Evolutionary conservation across 148 eudicot genomes (phyloP).

Genomic region (Arctostaphylos glauca): DNA sequence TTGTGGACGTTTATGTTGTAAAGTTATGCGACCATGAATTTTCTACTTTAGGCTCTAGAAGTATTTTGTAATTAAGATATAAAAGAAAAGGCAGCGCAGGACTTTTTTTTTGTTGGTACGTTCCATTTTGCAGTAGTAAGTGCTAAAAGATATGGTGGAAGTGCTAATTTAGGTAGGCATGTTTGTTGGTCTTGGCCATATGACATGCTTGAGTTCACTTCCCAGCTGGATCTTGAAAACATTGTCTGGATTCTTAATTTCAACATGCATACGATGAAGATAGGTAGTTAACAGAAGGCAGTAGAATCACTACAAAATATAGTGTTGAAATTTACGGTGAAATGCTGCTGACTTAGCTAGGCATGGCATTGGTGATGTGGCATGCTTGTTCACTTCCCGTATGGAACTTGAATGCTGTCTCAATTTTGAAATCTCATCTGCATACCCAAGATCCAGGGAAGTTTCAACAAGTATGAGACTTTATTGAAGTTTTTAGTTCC

Average conservation of each 20-base stretch:
- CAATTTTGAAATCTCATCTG: background rate
- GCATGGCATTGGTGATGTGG: background rate
- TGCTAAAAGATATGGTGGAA: background rate
- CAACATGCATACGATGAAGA: background rate
- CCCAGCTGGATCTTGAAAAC: background rate
- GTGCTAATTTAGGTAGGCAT: background rate
- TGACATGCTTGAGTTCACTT: background rate
- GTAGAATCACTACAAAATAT: background rate
- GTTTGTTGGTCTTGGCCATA: background rate
- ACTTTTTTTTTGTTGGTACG: background rate
- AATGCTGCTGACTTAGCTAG: background rate
- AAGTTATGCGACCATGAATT: background rate
- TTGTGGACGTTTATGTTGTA: background rate
- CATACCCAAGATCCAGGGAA: too few relatives aligned
- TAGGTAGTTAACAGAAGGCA: background rate
- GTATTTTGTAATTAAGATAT: background rate
- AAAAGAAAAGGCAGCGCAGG: background rate
- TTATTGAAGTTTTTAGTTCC: background rate
- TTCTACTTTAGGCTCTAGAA: background rate
- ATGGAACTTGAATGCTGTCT: background rate
- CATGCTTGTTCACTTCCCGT: background rate
- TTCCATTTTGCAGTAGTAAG: background rate
- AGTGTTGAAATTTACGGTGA: background rate
- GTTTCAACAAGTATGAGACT: background rate
- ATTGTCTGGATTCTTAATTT: background rate